Percentiles rank a stretch among this genome's conserved stretches.
These are phyloP conservation scores for Teunomyces pallodes DNA, from an alignment of 805 yeast species.

Conservation along the genomic window DNA sequence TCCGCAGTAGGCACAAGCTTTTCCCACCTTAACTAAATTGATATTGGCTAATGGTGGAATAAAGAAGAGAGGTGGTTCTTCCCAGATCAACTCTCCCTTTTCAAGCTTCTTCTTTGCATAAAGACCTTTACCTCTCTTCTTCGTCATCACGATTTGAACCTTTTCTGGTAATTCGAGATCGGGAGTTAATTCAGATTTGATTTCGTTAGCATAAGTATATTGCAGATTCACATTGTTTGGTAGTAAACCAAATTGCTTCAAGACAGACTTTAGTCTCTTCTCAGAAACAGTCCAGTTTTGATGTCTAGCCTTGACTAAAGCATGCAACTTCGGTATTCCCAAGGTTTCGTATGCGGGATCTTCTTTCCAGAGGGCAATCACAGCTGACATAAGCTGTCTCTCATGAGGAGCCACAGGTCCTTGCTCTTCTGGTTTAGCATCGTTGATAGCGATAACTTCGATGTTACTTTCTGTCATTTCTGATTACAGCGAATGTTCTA, in stretches of 20 bases:
- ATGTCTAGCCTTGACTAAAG: constrained; percentile 47
- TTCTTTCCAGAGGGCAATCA: constrained; percentile 64
- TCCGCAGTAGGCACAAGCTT: constrained; percentile 75
- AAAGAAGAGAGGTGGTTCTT: constrained; percentile 57
- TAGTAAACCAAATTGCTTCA: constrained; percentile 57
- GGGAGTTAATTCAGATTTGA: constrained; percentile 51
- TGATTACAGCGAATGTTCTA: neutral
- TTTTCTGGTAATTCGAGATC: constrained; percentile 36
- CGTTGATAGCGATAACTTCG: constrained; percentile 39
- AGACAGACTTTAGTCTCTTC: constrained; percentile 50
- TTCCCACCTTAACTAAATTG: constrained; percentile 55
- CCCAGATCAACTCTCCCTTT: constrained; percentile 57
- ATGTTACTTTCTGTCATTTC: constrained; percentile 13
- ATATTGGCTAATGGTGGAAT: constrained; percentile 69
- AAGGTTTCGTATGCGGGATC: constrained; percentile 62
- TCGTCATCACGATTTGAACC: constrained; percentile 48
- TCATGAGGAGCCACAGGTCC: constrained; percentile 50
- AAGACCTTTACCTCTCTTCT: constrained; percentile 59
- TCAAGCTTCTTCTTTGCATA: constrained; percentile 47
- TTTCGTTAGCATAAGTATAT: constrained; percentile 52
- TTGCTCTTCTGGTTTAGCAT: constrained; percentile 17
- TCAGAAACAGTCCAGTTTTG: constrained; percentile 65
- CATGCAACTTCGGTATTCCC: constrained; percentile 53
- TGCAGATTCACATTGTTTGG: constrained; percentile 27
- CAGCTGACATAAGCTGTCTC: constrained; percentile 56